Percentiles rank a stretch among this genome's conserved stretches.
phyloP scores from a whole-genome alignment of 2,329 filamentous ascomycete genomes.

The Paecilomyces sp. region DNA sequence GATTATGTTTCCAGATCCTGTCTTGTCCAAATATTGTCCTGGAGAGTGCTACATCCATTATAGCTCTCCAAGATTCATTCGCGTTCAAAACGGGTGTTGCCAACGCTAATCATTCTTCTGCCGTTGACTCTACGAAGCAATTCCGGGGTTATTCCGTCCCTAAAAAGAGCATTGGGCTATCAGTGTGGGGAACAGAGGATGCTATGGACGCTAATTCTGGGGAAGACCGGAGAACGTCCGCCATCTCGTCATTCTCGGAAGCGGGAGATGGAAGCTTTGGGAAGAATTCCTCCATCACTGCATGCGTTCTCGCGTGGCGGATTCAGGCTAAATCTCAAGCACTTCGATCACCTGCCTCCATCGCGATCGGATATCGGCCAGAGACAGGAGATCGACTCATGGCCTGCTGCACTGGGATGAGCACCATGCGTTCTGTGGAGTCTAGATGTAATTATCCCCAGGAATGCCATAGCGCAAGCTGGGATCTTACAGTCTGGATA shows the following conservation, averaged over 20 bases:
- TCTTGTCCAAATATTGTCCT: neutral
- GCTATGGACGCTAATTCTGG: neutral
- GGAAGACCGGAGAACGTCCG: neutral
- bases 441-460: neutral
- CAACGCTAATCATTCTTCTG: neutral
- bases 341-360: neutral
- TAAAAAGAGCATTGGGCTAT: neutral
- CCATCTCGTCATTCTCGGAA: neutral
- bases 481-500: neutral
- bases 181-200: neutral
- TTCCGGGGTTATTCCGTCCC: neutral
- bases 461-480: neutral
- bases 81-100: neutral
- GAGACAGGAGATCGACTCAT: neutral
- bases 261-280: neutral
- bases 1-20: too few relatives aligned
- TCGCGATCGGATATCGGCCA: neutral
- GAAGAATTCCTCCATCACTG: neutral
- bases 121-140: neutral
- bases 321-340: neutral
- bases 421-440: neutral
- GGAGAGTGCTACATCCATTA: neutral
- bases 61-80: neutral
- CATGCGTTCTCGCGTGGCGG: neutral
- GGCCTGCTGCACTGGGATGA: neutral